Evolutionary conservation across 2,329 filamentous ascomycete genomes (phyloP).

Genomic region (Cryphonectria nitschkei): DNA sequence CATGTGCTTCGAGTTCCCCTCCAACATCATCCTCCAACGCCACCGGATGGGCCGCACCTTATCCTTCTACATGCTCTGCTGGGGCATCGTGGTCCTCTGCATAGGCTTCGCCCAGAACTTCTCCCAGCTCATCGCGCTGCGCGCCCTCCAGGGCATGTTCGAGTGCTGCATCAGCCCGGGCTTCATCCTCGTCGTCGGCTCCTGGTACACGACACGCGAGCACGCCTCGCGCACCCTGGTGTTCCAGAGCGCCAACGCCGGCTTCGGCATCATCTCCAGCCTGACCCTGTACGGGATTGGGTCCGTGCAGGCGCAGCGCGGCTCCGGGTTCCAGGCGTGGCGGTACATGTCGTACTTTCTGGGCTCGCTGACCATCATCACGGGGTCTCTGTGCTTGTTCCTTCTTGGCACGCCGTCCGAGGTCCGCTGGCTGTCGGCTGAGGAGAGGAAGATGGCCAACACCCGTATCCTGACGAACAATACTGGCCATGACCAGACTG

Average conservation of each 20-base stretch:
- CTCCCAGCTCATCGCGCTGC: conserved; percentile 40
- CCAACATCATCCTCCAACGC: conserved; percentile 37
- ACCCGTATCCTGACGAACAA: conserved; percentile 42
- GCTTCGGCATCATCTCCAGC: conserved; percentile 42
- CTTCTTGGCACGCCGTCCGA: conserved; percentile 44
- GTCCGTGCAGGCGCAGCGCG: conserved; percentile 34
- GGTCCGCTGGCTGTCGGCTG: conserved; percentile 41
- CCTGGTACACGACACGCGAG: conserved; percentile 44
- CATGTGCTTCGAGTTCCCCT: conserved; percentile 39
- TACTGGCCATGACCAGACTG: conserved; percentile 43
- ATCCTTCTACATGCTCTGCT: conserved; percentile 36
- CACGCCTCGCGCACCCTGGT: conserved; percentile 42
- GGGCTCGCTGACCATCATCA: conserved; percentile 40
- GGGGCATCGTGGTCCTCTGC: conserved; percentile 42
- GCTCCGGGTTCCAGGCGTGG: conserved; percentile 41
- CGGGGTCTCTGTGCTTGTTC: conserved; percentile 39
- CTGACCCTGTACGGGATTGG: conserved; percentile 44
- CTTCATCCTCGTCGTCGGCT: conserved; percentile 43
- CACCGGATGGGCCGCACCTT: conserved; percentile 34
- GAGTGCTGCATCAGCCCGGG: conserved; percentile 45
- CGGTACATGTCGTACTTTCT: conserved; percentile 45
- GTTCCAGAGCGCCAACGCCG: conserved; percentile 44
- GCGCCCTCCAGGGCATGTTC: conserved; percentile 43
- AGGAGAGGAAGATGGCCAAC: conserved; percentile 43
- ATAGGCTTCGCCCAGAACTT: conserved; percentile 45